Base-by-base conservation (phyloP, 2,329 filamentous ascomycete species). In the Fusarium drepaniforme region DNA sequence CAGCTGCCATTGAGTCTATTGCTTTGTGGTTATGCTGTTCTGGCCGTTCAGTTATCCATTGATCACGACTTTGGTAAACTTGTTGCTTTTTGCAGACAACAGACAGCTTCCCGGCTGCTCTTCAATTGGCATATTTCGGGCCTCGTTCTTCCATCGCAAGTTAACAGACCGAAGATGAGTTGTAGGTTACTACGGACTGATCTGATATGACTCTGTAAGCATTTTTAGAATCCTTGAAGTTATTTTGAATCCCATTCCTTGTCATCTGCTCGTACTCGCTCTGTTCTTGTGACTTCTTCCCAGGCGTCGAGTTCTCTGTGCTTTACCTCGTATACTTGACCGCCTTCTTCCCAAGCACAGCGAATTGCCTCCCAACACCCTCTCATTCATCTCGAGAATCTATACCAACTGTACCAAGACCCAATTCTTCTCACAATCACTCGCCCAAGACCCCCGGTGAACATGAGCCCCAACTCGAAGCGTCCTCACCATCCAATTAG, bases 401-500 rank as follows among this genome's bases (percentile, higher is more conserved):
- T n/a, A 33, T 15, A 12, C 4, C 12, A 21, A 21, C 28, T 15
- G 8, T 8, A 15, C 12, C 18, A 9, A 35, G 28, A 56, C 11
- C 51, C 6, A 56, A 21, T 33, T 33, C 51, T 21, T 21, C 18
- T 21, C 51, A 3, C 2, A 13, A 13, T 8, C 28, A 15, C 28
- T 35, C 51, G 6, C 51, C 18, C 2, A 33, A n/a, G 12, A 21
- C 12, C 51, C 49, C 51, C 4, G 28, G 28, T 4, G 28, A 56
- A 56, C 18, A 56, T 56, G 28, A 56, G 18, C 18, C 18, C 51
- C 28, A 56, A 56, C 51, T 56, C 18, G 12, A 56, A 33, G 11
- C 28, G 6, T 21, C 8, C 53, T 37, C 21, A 58, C 15, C 33
- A 46, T 40, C 23, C 12, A 56, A 56, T 79, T 78, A 67, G 58